A percentile compares a stretch with the other conserved stretches of the same genome.
Evolutionary conservation across 129 eudicot genomes (phyloP).

Genomic region (Pittosporum tobira): DNA sequence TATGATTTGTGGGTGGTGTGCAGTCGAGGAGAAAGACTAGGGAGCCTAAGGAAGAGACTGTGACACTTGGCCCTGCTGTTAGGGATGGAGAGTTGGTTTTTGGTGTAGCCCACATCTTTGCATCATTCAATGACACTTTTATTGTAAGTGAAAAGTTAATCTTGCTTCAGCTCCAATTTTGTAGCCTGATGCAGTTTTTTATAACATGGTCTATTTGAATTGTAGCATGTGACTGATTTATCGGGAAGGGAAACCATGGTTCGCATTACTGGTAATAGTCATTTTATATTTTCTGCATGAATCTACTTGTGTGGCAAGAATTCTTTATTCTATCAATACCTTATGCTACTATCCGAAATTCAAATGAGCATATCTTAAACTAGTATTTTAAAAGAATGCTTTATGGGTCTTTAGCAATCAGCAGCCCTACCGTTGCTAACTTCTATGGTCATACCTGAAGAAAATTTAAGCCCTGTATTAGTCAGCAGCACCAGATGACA

Average conservation of each 20-base stretch:
- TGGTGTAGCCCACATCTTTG: slow-evolving; percentile 43
- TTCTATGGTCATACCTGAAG: too few relatives aligned
- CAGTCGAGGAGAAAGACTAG: slow-evolving; percentile 33
- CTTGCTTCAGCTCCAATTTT: background rate
- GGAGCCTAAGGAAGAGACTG: slow-evolving; percentile 44
- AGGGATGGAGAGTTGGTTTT: slow-evolving; percentile 32
- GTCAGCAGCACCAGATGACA: too few relatives aligned
- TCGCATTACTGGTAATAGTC: slow-evolving; percentile 36
- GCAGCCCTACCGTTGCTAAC: too few relatives aligned
- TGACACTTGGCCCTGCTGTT: slow-evolving; percentile 33
- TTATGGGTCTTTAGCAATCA: too few relatives aligned
- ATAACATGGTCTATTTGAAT: background rate
- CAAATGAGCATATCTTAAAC: too few relatives aligned
- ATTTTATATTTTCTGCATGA: background rate
- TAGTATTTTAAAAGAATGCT: too few relatives aligned
- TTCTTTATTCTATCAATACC: too few relatives aligned
- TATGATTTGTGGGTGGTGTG: background rate
- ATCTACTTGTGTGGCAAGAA: too few relatives aligned
- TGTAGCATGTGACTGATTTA: slow-evolving; percentile 49
- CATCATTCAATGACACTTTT: slow-evolving; percentile 42
- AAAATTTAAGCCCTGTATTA: too few relatives aligned
- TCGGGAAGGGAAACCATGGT: slow-evolving; percentile 54
- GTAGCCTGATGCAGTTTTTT: background rate
- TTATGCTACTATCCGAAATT: too few relatives aligned
- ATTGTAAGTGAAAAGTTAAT: slow-evolving; percentile 17